Base-by-base conservation (phyloP, 768 basidiomycete species). In the Vararia minispora region DNA sequence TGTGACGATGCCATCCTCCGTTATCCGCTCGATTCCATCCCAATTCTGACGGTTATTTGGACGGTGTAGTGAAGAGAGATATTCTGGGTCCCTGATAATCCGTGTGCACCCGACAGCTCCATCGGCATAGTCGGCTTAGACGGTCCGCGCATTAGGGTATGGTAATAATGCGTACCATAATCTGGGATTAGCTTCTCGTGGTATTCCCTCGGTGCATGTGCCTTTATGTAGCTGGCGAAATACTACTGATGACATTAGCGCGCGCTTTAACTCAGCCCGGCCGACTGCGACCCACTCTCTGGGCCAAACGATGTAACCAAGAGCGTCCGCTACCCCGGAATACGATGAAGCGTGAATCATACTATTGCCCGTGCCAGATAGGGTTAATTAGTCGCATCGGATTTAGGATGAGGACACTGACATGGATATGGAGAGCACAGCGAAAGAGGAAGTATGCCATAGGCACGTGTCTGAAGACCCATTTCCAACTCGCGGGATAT, bases 51-150 rank as follows among this genome's bases (percentile, higher is more conserved):
- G 18, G 16, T 60, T 47, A 48, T 64, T 63, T 2, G 54, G 49
- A 5, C 43, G 46, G 27, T 52, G 39, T 21, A 63, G 48, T 5
- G 46, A 34, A 9, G 46, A 44, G 30, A 60, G 53, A 48, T 60
- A 62, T 6, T 56, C 57, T 1, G 54, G 43, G 40, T 65, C 58
- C 40, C 51, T 44, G 6, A 62, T 54, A 16, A 58, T 42, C 3
- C 62, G 46, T 35, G 49, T 52, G 42, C 53, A 56, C 21, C 49
- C 54, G 14, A 44, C 12, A 4, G 53, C 54, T 56, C 20, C 3
- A 35, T n/a, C 6, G 28, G 27, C 30, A 10, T 21, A 12, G 20
- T 16, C 16, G 18, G 12, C 20, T 2, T 21, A 22, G 28, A 16
- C 2, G 27, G 3, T 4, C 16, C 8, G 7, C 9, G 24, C 16